A percentile compares a stretch with the other conserved stretches of the same genome.
phyloP scores from a whole-genome alignment of 2,329 filamentous ascomycete genomes.

The Fusarium sp. region DNA sequence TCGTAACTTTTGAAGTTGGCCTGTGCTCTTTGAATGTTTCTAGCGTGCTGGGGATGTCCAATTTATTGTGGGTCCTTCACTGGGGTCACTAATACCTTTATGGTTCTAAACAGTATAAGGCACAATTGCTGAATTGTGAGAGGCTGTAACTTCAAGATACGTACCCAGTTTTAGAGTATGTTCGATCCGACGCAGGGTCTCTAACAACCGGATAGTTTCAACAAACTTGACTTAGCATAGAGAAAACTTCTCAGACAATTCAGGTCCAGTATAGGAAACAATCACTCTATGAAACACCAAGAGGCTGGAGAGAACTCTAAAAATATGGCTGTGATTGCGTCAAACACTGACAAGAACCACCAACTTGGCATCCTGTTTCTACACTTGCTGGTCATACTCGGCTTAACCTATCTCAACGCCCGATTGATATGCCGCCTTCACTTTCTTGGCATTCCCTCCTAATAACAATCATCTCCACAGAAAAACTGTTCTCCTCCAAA shows the following conservation, averaged over 20 bases:
- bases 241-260: fast-evolving
- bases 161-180: not conserved
- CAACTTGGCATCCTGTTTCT: not conserved
- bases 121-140: not conserved
- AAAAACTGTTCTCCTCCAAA: conserved; percentile 25
- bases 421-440: not conserved
- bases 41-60: not conserved
- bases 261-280: not conserved
- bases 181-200: not conserved
- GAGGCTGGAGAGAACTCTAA: not conserved
- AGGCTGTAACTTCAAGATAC: not conserved
- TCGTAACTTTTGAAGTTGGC: conserved; percentile 14
- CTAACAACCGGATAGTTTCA: not conserved
- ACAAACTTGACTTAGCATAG: not conserved
- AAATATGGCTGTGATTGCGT: not conserved
- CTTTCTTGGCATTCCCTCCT: not conserved
- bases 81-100: not conserved
- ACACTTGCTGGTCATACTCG: not conserved
- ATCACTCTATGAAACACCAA: not conserved
- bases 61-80: not conserved
- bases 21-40: not conserved
- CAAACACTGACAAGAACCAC: not conserved
- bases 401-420: not conserved
- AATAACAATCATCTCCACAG: conserved; percentile 15
- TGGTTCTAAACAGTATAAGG: not conserved